A percentile compares a stretch with the other conserved stretches of the same genome.
Evolutionary conservation across 208 protist genomes (phyloP).

Genomic region (Leishmania aethiopica): DNA sequence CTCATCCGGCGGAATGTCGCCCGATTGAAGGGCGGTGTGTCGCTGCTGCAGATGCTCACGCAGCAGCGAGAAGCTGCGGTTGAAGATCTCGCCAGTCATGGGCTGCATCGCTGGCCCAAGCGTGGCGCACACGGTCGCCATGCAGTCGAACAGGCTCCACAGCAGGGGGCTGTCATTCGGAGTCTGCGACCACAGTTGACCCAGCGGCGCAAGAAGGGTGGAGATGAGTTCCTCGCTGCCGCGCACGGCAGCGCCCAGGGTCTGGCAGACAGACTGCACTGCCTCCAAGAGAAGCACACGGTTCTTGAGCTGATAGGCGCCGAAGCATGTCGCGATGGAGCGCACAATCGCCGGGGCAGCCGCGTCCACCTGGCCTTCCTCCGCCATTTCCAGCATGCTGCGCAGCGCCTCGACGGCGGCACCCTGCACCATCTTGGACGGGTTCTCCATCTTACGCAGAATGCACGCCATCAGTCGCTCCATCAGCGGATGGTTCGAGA

Average conservation of each 20-base stretch:
- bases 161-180: conserved; percentile 73
- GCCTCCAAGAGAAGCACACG: conserved; percentile 83
- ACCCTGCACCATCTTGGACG: conserved; percentile 84
- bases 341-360: conserved; percentile 44
- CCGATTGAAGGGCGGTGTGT: conserved; percentile 21
- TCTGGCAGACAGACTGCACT: conserved; percentile 62
- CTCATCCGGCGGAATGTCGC: conserved; percentile 54
- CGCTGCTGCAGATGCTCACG: conserved; percentile 62
- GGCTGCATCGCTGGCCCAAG: conserved; percentile 72
- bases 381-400: conserved; percentile 51
- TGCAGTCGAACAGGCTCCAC: conserved; percentile 83
- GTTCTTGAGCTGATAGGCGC: conserved; percentile 89
- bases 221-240: conserved; percentile 38
- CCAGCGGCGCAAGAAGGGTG: conserved; percentile 57
- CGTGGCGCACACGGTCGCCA: conserved; percentile 68
- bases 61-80: conserved; percentile 60
- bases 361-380: conserved; percentile 48
- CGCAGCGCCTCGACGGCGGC: conserved; percentile 65
- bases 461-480: conserved; percentile 49
- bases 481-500: conserved; percentile 30
- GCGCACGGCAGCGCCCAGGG: conserved; percentile 52
- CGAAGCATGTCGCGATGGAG: conserved; percentile 58
- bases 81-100: conserved; percentile 76
- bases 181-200: conserved; percentile 64
- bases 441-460: conserved; percentile 82